phyloP scores from a whole-genome alignment of 352 stramenopile species.

The Aphanomyces euteiches region DNA sequence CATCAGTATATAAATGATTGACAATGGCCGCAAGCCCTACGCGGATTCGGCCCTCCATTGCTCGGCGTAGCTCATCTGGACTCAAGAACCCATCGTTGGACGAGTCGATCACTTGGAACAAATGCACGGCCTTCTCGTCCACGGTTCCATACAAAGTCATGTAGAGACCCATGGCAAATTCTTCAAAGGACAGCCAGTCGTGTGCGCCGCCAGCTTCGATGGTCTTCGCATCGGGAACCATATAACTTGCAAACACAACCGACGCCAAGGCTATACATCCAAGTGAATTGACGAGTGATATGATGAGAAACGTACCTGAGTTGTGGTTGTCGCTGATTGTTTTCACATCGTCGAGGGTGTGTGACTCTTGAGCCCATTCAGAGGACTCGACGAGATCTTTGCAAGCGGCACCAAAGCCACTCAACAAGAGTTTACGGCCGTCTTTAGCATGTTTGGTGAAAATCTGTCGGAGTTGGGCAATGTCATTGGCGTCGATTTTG shows the following conservation, averaged over 20 bases:
- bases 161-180: constrained; percentile 73
- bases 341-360: constrained; percentile 48
- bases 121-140: constrained; percentile 69
- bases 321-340: constrained; percentile 53
- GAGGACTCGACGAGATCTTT: constrained; percentile 50
- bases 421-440: constrained; percentile 47
- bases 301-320: constrained; percentile 17
- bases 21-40: background rate
- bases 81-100: constrained; percentile 66
- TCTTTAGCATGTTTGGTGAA: constrained; percentile 6
- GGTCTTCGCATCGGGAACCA: constrained; percentile 44
- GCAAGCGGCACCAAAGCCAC: constrained; percentile 59
- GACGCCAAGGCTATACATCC: constrained; percentile 42
- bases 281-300: background rate
- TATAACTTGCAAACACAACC: constrained; percentile 73
- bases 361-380: constrained; percentile 8
- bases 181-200: constrained; percentile 68
- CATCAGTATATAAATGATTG: background rate
- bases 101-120: constrained; percentile 73
- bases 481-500: constrained; percentile 1
- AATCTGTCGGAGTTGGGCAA: constrained; percentile 4
- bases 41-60: constrained; percentile 65
- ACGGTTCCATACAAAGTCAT: constrained; percentile 76
- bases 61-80: constrained; percentile 62
- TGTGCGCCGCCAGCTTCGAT: background rate